Conservation (phyloP, 2,329 filamentous ascomycete genomes). For the Penicillium italicum region DNA sequence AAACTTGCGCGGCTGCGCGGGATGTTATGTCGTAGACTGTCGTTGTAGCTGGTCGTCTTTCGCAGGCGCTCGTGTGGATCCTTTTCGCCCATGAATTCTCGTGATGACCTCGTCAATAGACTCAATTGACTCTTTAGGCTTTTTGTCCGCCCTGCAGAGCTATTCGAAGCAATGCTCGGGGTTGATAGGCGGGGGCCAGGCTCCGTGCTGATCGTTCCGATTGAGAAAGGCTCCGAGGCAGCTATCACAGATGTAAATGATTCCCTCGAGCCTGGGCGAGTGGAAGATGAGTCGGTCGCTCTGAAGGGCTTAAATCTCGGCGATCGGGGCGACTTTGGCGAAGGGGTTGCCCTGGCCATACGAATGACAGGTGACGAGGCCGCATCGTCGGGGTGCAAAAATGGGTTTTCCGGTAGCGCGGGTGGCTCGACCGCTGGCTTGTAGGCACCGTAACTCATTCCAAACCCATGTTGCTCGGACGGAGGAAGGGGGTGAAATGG, state of each 20-base stretch:
- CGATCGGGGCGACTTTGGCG: conserved; percentile 57
- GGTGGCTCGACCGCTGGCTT: conserved; percentile 44
- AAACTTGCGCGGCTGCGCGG: conserved; percentile 39
- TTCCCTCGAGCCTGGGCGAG: conserved; percentile 36
- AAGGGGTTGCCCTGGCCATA: conserved; percentile 76
- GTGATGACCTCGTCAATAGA: conserved; percentile 35
- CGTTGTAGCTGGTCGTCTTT: conserved; percentile 34
- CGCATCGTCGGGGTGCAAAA: conserved; percentile 54
- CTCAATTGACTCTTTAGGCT: conserved; percentile 37
- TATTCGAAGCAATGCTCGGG: conserved; percentile 40
- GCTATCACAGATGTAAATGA: conserved; percentile 36
- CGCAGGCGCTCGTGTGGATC: conserved; percentile 35
- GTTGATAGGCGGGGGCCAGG: conserved; percentile 39
- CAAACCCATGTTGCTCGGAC: conserved; percentile 51
- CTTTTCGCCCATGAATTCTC: conserved; percentile 38
- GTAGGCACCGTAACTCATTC: conserved; percentile 70
- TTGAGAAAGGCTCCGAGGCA: conserved; percentile 34
- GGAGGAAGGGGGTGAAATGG: conserved; percentile 25
- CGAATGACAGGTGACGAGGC: conserved; percentile 68
- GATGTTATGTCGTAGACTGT: conserved; percentile 32
- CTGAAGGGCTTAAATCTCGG: conserved; percentile 46
- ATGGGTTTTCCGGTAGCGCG: conserved; percentile 49
- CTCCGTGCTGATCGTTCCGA: conserved; percentile 42
- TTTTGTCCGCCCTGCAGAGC: conserved; percentile 36
- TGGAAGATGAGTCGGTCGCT: conserved; percentile 39